Evolutionary conservation across 2,329 filamentous ascomycete species (phyloP).

Genomic region (Clonostachys byssicola): DNA sequence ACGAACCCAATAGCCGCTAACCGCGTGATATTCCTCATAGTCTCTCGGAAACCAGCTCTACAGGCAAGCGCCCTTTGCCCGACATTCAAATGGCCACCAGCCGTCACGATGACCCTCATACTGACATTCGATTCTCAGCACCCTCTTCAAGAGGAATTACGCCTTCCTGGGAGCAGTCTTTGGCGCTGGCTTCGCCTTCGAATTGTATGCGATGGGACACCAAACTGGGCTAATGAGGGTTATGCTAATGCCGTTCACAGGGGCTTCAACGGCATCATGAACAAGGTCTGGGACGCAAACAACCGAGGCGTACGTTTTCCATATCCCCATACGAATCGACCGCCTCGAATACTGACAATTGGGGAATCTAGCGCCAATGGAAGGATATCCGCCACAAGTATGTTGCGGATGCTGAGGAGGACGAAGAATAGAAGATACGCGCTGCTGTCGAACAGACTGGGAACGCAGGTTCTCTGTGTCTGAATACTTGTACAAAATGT

Average conservation of each 20-base stretch:
- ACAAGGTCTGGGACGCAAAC: constrained; percentile 83
- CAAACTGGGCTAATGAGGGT: background rate
- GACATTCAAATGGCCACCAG: constrained; percentile 7
- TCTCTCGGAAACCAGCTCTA: constrained; percentile 30
- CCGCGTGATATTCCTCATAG: constrained; percentile 22
- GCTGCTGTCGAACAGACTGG: background rate
- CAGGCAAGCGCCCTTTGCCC: constrained; percentile 25
- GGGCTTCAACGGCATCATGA: constrained; percentile 75
- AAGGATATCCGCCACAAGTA: constrained; percentile 97
- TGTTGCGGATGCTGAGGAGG: constrained; percentile 65
- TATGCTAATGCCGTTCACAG: constrained; percentile 39
- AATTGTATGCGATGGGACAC: constrained; percentile 66
- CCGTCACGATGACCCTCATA: constrained; percentile 9
- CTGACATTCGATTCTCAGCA: constrained; percentile 43
- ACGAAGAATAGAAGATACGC: constrained; percentile 39
- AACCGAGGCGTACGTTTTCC: constrained; percentile 79
- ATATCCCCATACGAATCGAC: background rate
- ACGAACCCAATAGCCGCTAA: constrained; percentile 18
- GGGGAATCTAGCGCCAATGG: constrained; percentile 79
- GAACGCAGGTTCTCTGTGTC: constrained; percentile 9
- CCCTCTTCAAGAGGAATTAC: constrained; percentile 81
- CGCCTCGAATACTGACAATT: too few relatives aligned
- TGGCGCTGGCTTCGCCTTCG: constrained; percentile 80
- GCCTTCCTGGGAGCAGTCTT: constrained; percentile 88
- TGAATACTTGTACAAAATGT: constrained; percentile 10